Evolutionary conservation across 2,329 filamentous ascomycete species (phyloP).

Genomic region (Camillea tinctor): DNA sequence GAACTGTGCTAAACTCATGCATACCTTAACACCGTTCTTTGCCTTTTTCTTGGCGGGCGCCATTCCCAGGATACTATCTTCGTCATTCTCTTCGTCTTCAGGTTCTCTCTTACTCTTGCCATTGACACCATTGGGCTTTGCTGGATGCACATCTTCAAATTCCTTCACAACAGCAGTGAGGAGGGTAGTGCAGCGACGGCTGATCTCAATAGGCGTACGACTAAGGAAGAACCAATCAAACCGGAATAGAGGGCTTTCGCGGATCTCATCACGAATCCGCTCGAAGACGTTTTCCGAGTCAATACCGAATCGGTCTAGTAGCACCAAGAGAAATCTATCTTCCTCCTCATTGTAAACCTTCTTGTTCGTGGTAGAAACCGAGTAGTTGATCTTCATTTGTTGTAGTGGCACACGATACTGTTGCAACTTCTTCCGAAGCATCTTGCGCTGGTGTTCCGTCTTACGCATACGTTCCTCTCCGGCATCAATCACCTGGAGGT

Average conservation of each 20-base stretch:
- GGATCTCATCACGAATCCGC: conserved; percentile 93
- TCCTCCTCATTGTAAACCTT: conserved; percentile 99
- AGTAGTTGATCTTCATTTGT: conserved; percentile 98
- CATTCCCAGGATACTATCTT: conserved; percentile 75
- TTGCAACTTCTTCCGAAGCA: conserved; percentile 91
- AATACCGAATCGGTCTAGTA: conserved; percentile 88
- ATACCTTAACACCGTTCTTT: conserved; percentile 84
- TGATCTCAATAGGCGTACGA: conserved; percentile 88
- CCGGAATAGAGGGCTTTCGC: conserved; percentile 89
- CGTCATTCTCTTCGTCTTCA: conserved; percentile 81
- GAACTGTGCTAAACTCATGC: conserved; percentile 24
- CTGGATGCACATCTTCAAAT: conserved; percentile 69
- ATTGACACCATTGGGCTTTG: conserved; percentile 59
- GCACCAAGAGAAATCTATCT: conserved; percentile 89
- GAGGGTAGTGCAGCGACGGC: conserved; percentile 87
- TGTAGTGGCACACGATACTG: conserved; percentile 97
- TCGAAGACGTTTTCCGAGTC: conserved; percentile 91
- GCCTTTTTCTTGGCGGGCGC: conserved; percentile 92
- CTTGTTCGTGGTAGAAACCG: conserved; percentile 98
- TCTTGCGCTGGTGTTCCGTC: conserved; percentile 87
- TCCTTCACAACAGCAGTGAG: conserved; percentile 93
- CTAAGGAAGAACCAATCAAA: conserved; percentile 99
- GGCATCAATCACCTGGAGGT: conserved; percentile 84
- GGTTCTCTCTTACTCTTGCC: conserved; percentile 71
- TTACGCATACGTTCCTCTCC: conserved; percentile 88